A percentile compares a stretch with the other conserved stretches of the same genome.
These are phyloP conservation scores for Fremontodendron californicum DNA, from an alignment of 345 rosid genomes.

Conservation along the genomic window DNA sequence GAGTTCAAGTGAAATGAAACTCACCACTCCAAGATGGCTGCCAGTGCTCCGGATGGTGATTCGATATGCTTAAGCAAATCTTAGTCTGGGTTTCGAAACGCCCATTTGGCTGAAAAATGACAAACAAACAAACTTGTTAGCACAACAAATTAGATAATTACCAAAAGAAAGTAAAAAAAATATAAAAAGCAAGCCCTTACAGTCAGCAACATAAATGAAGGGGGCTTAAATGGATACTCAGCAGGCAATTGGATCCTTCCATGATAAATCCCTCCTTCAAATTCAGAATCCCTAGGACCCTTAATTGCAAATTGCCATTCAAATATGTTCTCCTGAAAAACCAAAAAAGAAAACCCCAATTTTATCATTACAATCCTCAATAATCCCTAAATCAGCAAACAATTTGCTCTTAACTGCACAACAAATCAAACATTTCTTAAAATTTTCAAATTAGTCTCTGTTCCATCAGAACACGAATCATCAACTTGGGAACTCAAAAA, in stretches of 20 bases:
- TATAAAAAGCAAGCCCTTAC: slow-evolving; percentile 31
- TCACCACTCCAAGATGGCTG: slow-evolving; percentile 99
- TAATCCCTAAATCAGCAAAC: not conserved
- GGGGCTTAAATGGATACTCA: slow-evolving; percentile 95
- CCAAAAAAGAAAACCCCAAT: not conserved
- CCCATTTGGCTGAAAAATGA: slow-evolving; percentile 66
- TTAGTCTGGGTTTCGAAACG: slow-evolving; percentile 92
- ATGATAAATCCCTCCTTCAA: slow-evolving; percentile 96
- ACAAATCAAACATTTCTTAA: not conserved
- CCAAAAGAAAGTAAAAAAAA: not conserved
- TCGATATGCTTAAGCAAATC: slow-evolving; percentile 92
- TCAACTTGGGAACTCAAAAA: not conserved
- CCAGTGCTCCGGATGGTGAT: slow-evolving; percentile 98
- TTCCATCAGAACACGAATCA: not conserved
- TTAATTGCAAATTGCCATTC: slow-evolving; percentile 98
- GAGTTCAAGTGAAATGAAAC: not conserved
- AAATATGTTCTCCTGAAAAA: slow-evolving; percentile 77
- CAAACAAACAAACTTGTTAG: slow-evolving; percentile 6
- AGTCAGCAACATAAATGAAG: slow-evolving; percentile 82
- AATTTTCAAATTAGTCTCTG: not conserved
- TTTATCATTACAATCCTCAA: not conserved
- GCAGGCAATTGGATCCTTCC: slow-evolving; percentile 94
- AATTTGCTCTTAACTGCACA: not conserved
- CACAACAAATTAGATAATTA: not conserved
- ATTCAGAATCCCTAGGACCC: slow-evolving; percentile 78